Evolutionary conservation across 2,329 filamentous ascomycete species (phyloP).

Genomic region (Apiospora kogelbergensis): DNA sequence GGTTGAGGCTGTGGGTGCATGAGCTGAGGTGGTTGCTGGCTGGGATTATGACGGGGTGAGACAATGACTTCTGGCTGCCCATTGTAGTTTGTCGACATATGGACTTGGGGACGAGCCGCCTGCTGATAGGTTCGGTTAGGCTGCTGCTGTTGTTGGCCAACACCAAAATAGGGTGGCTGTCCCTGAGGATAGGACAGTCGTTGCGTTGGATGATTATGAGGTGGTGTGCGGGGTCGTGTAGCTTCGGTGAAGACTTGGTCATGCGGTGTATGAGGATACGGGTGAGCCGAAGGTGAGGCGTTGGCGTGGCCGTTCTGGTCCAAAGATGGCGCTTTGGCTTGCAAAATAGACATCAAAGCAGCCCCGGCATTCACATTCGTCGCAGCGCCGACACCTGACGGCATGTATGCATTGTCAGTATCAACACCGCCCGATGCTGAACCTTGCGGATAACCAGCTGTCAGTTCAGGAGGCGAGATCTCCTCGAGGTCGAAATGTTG

Average conservation of each 20-base stretch:
- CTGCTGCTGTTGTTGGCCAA: background rate
- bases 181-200: constrained; percentile 40
- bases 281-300: constrained; percentile 13
- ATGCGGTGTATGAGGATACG: constrained; percentile 50
- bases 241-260: constrained; percentile 52
- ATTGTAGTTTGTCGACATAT: constrained; percentile 23
- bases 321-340: constrained; percentile 30
- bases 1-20: constrained; percentile 52
- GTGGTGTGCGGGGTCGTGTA: constrained; percentile 56
- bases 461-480: background rate
- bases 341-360: constrained; percentile 54
- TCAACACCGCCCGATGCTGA: background rate
- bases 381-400: constrained; percentile 36
- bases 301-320: background rate
- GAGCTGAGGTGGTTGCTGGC: constrained; percentile 30
- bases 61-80: constrained; percentile 18
- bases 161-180: constrained; percentile 7
- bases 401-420: background rate
- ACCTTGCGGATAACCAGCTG: background rate
- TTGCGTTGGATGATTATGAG: constrained; percentile 53
- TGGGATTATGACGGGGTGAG: constrained; percentile 29
- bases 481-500: constrained; percentile 36
- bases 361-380: constrained; percentile 45
- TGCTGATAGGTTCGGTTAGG: constrained; percentile 15
- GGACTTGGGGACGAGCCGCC: constrained; percentile 27